Percentiles rank a stretch among this genome's conserved stretches.
phyloP scores from a whole-genome alignment of 441 rosid genomes.

The Jatropha podagrica region DNA sequence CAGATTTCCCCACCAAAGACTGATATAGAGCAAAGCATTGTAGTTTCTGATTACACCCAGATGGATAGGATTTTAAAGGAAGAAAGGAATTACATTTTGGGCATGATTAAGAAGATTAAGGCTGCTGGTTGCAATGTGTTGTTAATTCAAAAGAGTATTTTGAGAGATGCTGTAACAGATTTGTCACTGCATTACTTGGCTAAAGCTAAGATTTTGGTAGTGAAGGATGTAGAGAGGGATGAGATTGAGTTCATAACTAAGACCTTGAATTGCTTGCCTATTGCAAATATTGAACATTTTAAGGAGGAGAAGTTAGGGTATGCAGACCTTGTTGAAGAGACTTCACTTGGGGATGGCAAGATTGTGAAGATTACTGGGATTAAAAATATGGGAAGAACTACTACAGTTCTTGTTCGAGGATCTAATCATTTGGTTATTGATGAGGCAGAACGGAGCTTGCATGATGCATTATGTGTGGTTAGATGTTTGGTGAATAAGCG shows the following conservation, averaged over 20 bases:
- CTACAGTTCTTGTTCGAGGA: constrained; percentile 83
- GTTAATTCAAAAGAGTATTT: constrained; percentile 90
- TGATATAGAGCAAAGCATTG: constrained; percentile 91
- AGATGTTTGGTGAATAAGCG: constrained; percentile 86
- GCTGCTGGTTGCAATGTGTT: constrained; percentile 81
- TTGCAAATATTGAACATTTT: constrained; percentile 87
- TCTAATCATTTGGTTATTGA: constrained; percentile 83
- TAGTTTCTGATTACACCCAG: constrained; percentile 89
- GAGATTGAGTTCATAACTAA: constrained; percentile 92
- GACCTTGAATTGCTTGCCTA: constrained; percentile 90
- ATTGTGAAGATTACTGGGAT: constrained; percentile 80
- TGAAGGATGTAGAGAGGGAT: constrained; percentile 93
- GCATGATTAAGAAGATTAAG: constrained; percentile 91
- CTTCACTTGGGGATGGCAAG: constrained; percentile 91
- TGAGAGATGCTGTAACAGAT: constrained; percentile 95
- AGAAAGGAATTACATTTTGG: constrained; percentile 90
- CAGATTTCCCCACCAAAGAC: constrained; percentile 95
- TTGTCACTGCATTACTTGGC: constrained; percentile 86
- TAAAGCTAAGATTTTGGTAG: constrained; percentile 81
- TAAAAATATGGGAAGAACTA: constrained; percentile 88
- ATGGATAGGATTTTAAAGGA: constrained; percentile 98
- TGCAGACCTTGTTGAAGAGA: constrained; percentile 87
- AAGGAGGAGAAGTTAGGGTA: constrained; percentile 79
- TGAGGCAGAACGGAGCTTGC: constrained; percentile 95
- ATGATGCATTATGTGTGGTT: constrained; percentile 88